phyloP scores from a whole-genome alignment of 306 rosid genomes.

The Nissolia schottii region DNA sequence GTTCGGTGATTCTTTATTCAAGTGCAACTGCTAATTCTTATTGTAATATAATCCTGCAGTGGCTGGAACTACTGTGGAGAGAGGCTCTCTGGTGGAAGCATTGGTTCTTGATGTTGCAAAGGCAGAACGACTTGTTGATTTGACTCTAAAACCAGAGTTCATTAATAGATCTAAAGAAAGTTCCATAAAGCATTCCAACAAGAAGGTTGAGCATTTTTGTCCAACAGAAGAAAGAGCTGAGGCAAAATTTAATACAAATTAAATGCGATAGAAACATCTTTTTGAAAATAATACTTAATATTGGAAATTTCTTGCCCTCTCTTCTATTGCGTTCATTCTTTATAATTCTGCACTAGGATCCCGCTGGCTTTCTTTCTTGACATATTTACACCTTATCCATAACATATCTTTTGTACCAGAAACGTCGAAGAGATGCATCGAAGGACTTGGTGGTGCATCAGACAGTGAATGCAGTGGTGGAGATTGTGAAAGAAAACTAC shows the following conservation, averaged over 20 bases:
- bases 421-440: slow-evolving; percentile 60
- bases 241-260: background rate
- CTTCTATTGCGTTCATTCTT: background rate
- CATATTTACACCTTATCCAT: slow-evolving; percentile 17
- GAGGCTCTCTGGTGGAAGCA: slow-evolving; percentile 64
- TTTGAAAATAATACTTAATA: background rate
- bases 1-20: slow-evolving; percentile 10
- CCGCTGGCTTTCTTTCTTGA: slow-evolving; percentile 2
- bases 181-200: slow-evolving; percentile 40
- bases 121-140: slow-evolving; percentile 72
- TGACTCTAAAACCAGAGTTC: slow-evolving; percentile 69
- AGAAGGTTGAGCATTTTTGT: slow-evolving; percentile 52
- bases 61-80: slow-evolving; percentile 51
- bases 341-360: background rate
- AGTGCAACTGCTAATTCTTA: background rate
- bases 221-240: background rate
- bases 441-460: slow-evolving; percentile 59
- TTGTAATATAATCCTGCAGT: slow-evolving; percentile 36
- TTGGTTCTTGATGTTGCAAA: slow-evolving; percentile 82
- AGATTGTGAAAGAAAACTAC: slow-evolving; percentile 83
- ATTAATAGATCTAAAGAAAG: slow-evolving; percentile 39
- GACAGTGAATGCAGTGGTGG: slow-evolving; percentile 71
- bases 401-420: slow-evolving; percentile 40
- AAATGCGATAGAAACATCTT: background rate
- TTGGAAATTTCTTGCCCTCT: background rate